A percentile compares a stretch with the other conserved stretches of the same genome.
These are phyloP conservation scores for Schoenoplectus triqueter DNA, from an alignment of 202 grass and related monocot genomes.

Conservation along the genomic window DNA sequence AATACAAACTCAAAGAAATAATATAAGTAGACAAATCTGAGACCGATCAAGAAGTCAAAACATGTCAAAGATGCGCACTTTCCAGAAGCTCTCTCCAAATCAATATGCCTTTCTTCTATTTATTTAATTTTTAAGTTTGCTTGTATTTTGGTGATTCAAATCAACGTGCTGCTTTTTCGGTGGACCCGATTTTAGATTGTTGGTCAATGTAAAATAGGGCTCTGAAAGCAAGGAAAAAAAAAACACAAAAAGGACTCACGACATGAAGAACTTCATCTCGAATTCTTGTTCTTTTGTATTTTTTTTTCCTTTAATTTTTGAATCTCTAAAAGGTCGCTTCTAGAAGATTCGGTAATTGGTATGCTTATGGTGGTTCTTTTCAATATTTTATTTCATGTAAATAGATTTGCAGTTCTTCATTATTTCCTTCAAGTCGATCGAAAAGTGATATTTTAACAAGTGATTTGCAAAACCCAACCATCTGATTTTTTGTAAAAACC, in stretches of 20 bases:
- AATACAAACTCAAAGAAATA: too few relatives aligned
- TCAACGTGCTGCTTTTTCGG: conserved; percentile 8
- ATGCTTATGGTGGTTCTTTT: neutral
- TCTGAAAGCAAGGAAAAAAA: neutral
- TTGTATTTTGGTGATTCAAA: neutral
- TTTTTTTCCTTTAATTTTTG: neutral
- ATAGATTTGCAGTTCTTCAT: neutral
- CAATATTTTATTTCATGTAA: neutral
- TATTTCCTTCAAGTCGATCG: neutral
- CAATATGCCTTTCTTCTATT: neutral
- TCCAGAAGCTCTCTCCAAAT: conserved; percentile 14
- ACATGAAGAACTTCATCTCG: too few relatives aligned
- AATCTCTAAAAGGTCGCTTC: conserved; percentile 20
- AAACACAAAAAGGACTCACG: neutral
- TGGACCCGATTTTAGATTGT: neutral
- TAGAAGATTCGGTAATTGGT: conserved; percentile 5
- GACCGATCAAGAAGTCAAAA: neutral
- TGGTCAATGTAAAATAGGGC: neutral
- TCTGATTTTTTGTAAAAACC: neutral
- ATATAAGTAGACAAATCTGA: too few relatives aligned
- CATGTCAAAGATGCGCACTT: conserved; percentile 9
- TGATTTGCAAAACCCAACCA: conserved; percentile 3
- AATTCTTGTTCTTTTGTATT: neutral
- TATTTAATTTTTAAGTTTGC: too few relatives aligned
- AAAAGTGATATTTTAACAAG: neutral